These are phyloP conservation scores for Tylopilus rubrobrunneus DNA, from an alignment of 768 basidiomycete species.

Conservation along the genomic window DNA sequence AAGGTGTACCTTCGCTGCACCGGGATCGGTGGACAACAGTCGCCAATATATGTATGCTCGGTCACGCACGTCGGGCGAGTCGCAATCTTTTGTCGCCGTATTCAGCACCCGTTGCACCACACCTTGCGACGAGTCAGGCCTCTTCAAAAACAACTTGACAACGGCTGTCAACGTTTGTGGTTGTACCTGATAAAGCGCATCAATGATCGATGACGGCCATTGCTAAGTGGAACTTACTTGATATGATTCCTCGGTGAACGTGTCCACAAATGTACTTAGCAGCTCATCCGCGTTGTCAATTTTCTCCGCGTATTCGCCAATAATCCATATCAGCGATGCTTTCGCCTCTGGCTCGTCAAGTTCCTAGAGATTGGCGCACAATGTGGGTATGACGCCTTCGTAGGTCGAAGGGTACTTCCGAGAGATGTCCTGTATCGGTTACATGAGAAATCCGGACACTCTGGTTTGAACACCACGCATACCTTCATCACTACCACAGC, in stretches of 20 bases:
- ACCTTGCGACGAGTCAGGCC: constrained; percentile 88
- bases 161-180: constrained; percentile 88
- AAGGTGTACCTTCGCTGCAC: constrained; percentile 88
- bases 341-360: constrained; percentile 98
- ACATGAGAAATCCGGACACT: background rate
- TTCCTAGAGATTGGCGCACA: constrained; percentile 94
- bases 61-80: constrained; percentile 94
- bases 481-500: constrained; percentile 99
- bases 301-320: constrained; percentile 96
- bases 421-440: constrained; percentile 79
- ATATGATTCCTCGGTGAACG: constrained; percentile 92
- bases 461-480: constrained; percentile 6
- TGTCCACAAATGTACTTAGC: constrained; percentile 83
- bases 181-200: constrained; percentile 48
- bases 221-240: constrained; percentile 44
- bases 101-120: constrained; percentile 90
- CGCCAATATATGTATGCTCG: constrained; percentile 99
- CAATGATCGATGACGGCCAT: background rate
- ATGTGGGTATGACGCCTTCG: constrained; percentile 92
- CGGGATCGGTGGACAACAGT: constrained; percentile 88
- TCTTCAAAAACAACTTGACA: constrained; percentile 94
- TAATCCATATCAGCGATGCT: constrained; percentile 98
- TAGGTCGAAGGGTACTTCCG: constrained; percentile 95
- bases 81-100: constrained; percentile 95
- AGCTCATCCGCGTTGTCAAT: constrained; percentile 97